These are phyloP conservation scores for Tarenaya hassleriana DNA, from an alignment of 345 rosid genomes.

Conservation along the genomic window DNA sequence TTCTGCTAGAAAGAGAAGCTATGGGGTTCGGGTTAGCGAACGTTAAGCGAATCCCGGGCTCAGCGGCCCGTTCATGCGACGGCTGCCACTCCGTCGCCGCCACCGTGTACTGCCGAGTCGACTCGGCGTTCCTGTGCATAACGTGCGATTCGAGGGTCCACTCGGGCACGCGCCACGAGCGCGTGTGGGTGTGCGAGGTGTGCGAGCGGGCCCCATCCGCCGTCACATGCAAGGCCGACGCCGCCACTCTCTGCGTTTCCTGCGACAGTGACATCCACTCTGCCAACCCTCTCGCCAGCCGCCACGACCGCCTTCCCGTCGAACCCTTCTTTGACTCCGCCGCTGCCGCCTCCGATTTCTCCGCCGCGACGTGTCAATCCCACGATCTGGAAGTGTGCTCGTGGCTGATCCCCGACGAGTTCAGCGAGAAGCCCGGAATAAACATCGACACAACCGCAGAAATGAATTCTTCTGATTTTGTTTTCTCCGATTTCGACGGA, in stretches of 20 bases:
- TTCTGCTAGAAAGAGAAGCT: too few relatives aligned
- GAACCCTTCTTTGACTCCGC: conserved; percentile 44
- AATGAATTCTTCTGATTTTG: conserved; percentile 30
- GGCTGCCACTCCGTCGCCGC: conserved; percentile 68
- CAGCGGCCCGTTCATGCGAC: conserved; percentile 71
- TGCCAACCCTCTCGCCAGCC: conserved; percentile 87
- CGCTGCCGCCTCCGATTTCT: conserved; percentile 34
- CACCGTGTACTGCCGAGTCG: conserved; percentile 81
- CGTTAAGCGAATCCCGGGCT: too few relatives aligned
- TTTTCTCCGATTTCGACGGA: conserved; percentile 48
- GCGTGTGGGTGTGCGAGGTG: conserved; percentile 74
- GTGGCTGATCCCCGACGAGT: conserved; percentile 29
- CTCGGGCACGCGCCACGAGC: conserved; percentile 83
- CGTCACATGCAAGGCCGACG: conserved; percentile 81
- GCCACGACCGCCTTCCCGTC: conserved; percentile 84
- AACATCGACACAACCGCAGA: conserved; percentile 21
- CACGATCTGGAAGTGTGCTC: conserved; percentile 34
- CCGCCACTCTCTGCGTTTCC: conserved; percentile 74
- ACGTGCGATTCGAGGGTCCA: conserved; percentile 69
- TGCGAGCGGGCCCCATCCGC: conserved; percentile 90
- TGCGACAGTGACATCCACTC: conserved; percentile 86
- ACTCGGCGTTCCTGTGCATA: conserved; percentile 68
- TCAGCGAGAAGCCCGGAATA: conserved; percentile 27
- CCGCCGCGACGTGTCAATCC: conserved; percentile 31
- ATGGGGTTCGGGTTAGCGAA: too few relatives aligned